Evolutionary conservation across 306 rosid genomes (phyloP).

Genomic region (Trifolium fragiferum): DNA sequence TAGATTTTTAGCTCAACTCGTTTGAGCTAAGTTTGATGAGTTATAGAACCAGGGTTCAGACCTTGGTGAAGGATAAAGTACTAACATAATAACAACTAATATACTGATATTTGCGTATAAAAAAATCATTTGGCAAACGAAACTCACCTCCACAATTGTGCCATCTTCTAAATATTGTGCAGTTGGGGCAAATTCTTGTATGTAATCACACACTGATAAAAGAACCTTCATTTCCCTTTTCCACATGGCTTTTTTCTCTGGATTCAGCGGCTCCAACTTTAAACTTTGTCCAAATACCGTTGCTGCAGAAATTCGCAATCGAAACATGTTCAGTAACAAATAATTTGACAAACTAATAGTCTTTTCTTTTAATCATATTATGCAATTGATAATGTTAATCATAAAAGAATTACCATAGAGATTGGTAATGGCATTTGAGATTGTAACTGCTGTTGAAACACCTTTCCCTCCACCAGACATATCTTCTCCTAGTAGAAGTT

Average conservation of each 20-base stretch:
- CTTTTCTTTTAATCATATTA: too few species aligned
- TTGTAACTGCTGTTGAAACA: conserved; percentile 88
- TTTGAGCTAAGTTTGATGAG: not conserved
- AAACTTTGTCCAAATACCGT: conserved; percentile 89
- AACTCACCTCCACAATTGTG: conserved; percentile 74
- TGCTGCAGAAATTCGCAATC: conserved; percentile 55
- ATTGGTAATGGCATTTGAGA: conserved; percentile 91
- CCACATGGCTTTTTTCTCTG: conserved; percentile 94
- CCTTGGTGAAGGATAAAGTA: not conserved
- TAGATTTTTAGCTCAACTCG: not conserved
- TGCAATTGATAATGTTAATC: not conserved
- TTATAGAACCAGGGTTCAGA: not conserved
- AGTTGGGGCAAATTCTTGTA: conserved; percentile 80
- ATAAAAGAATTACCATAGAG: conserved; percentile 75
- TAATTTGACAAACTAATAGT: not conserved
- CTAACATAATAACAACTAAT: not conserved
- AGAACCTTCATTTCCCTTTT: conserved; percentile 94
- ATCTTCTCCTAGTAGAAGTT: conserved; percentile 95
- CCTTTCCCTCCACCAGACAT: conserved; percentile 99
- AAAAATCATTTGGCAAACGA: not conserved
- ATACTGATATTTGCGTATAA: not conserved
- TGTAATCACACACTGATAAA: conserved; percentile 88
- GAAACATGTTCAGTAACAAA: conserved; percentile 16
- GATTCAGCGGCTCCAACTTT: conserved; percentile 81
- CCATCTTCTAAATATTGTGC: conserved; percentile 76